Base-by-base conservation (phyloP, 306 rosid genomes). In the Phaseolus lunatus region DNA sequence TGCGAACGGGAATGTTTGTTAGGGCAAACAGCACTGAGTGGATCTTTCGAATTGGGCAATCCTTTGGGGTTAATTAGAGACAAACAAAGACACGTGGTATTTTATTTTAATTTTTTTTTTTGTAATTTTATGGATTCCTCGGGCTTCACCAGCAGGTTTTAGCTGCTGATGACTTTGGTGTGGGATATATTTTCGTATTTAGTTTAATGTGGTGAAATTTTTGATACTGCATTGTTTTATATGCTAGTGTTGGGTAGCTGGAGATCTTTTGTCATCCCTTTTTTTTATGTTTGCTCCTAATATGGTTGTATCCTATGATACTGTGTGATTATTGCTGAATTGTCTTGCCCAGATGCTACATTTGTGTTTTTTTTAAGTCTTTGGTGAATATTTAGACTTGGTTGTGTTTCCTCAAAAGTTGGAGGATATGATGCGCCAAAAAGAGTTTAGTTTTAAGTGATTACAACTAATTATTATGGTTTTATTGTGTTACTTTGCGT, bases 231-330 rank as follows among this genome's bases (percentile, higher is more conserved):
- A 19, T 74, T 75, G 44, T 64, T n/a, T 5, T 75, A n/a, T 67
- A 59, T 48, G 73, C 58, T 13, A 69, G 49, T 58, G 33, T 27
- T 80, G 73, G 62, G 50, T 66, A 16, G 26, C 8, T 39, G 77
- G 85, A 63, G 85, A 73, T 85, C 33, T n/a, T n/a, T n/a, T 73
- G 37, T 29, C 41, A 23, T 9, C 44, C 53, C 57, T 37, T n/a
- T 44, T n/a, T 71, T 72, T 47, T 37, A 49, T 47, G 53, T 64
- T 67, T 22, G 67, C 31, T 58, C 35, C 18, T 67, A 56, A 74
- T 57, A 3, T 47, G 53, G 2, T 20, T 41, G 19, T 19, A 20
- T 22, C 11, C 14, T 43, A 5, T 73, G 26, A 24, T 41, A 37
- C n/a, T 14, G 20, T 29, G 44, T 41, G 11, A 7, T 37, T 37